Evolutionary conservation across 2,329 filamentous ascomycete species (phyloP).

Genomic region (Cercospora sp.): DNA sequence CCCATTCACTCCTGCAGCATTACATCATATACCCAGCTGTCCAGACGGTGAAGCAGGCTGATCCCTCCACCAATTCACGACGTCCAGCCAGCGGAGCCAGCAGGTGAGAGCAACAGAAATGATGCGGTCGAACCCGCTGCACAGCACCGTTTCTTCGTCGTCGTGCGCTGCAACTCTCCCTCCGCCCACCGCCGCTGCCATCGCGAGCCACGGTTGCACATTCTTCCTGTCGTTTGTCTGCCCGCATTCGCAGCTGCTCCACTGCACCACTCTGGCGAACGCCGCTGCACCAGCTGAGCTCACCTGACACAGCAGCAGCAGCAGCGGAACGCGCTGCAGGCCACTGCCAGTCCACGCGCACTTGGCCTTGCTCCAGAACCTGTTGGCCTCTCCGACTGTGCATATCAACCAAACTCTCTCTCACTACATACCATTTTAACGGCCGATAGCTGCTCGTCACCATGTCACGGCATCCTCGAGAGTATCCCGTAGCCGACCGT

Average conservation of each 20-base stretch:
- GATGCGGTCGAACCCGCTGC: slow-evolving; percentile 1
- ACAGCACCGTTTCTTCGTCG: background rate
- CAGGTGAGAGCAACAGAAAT: background rate
- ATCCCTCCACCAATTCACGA: background rate
- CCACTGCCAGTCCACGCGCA: slow-evolving; percentile 3
- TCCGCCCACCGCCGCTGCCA: slow-evolving; percentile 3
- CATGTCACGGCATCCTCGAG: slow-evolving; percentile 37
- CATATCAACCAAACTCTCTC: slow-evolving; percentile 9
- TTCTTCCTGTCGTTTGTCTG: background rate
- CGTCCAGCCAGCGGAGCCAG: slow-evolving; percentile 1
- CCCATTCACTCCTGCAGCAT: slow-evolving; percentile 7
- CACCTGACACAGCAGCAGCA: slow-evolving; percentile 12
- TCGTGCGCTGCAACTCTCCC: background rate
- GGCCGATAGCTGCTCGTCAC: slow-evolving; percentile 9
- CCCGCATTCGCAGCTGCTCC: background rate
- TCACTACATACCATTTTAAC: slow-evolving; percentile 2
- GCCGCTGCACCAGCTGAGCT: slow-evolving; percentile 5
- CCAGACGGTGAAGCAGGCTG: background rate
- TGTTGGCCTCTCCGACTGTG: background rate
- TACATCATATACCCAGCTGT: slow-evolving; percentile 6
- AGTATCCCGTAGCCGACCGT: slow-evolving; percentile 41
- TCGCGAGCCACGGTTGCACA: background rate
- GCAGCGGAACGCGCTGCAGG: slow-evolving; percentile 1
- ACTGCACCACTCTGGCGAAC: background rate
- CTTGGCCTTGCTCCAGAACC: background rate